phyloP scores from a whole-genome alignment of 2,329 filamentous ascomycete species.

The Stenocarpella maydis region DNA sequence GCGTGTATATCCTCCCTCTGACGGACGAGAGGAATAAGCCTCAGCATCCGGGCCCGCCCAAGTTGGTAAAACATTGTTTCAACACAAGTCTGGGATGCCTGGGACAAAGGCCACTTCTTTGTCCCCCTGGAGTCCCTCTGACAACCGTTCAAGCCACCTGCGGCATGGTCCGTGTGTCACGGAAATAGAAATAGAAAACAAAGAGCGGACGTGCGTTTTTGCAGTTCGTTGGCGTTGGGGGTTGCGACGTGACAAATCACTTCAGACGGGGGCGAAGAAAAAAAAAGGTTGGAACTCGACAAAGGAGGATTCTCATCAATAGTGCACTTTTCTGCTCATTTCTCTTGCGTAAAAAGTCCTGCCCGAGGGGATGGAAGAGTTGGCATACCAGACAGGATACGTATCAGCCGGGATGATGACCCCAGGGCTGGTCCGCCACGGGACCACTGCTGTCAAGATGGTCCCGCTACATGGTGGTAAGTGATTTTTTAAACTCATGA shows the following conservation, averaged over 20 bases:
- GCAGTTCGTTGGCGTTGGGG: background rate
- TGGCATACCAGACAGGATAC: slow-evolving; percentile 4
- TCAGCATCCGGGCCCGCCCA: too few relatives aligned
- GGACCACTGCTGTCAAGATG: background rate
- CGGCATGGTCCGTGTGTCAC: slow-evolving; percentile 7
- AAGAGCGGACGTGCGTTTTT: slow-evolving; percentile 2
- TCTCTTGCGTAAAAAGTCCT: slow-evolving; percentile 14
- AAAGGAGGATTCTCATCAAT: slow-evolving; percentile 7
- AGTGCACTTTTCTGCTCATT: slow-evolving; percentile 24
- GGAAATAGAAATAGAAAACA: background rate
- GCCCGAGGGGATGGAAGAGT: background rate
- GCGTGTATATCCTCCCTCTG: too few relatives aligned
- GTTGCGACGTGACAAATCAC: slow-evolving; percentile 18
- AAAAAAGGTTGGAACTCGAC: background rate
- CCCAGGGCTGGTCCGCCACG: background rate
- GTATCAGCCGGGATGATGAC: background rate
- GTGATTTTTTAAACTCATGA: background rate
- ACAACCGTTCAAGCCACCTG: background rate
- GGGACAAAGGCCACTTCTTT: background rate
- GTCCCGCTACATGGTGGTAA: background rate
- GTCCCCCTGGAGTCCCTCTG: background rate
- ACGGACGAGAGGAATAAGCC: background rate
- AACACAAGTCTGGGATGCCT: background rate
- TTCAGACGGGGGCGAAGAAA: background rate
- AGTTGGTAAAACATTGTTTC: background rate